Evolutionary conservation across 2,329 filamentous ascomycete genomes (phyloP), one percentile per base, ranked within the genome.

Genomic region (Aspergillus aculeatus): DNA sequence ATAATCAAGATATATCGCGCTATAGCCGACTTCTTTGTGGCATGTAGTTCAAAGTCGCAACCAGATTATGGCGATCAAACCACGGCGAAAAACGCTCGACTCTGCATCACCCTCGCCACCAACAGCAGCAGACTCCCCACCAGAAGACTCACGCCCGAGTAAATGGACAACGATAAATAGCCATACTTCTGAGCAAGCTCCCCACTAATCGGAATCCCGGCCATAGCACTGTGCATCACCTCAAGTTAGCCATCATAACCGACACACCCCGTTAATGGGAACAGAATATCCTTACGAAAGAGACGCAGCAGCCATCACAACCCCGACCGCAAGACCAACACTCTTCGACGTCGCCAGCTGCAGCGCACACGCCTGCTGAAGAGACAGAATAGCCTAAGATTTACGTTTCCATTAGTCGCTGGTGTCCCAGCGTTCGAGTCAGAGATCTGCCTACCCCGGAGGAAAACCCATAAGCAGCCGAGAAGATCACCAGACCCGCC

Each of bases 301-400:
- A 1, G 80, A 75, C 1, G 77, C 69, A 4, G 74, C 74, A 0
- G 75, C 79, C 66, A 79, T 74, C 1, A 79, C 67, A 19, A 74
- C 65, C 0, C 81, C 81, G 9, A 82, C 71, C 0, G 77, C 77
- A 1, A 77, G 70, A 0, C 80, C 80, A 26, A 78, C 70, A 0
- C 72, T 77, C 4, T 72, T 62, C 1, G 71, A 69, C 0, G 71
- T 76, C 0, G 77, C 72, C 9, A 83, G 67, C 48, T 79, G 75
- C 0, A 75, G 76, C 0, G 77, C 79, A 59, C 80, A 82, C 0
- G 80, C 77, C 57, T 75, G 68, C 47, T 83, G 81, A 0, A 83
- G 70, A 52, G 77, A 79, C 26, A 83, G 62, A 31, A 83, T 78
- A 0, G 76, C 79, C 78, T 82, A 21, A 32, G 3, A 23, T 16